Conservation (phyloP, 2,329 filamentous ascomycete genomes). For the Ascochyta fabae region DNA sequence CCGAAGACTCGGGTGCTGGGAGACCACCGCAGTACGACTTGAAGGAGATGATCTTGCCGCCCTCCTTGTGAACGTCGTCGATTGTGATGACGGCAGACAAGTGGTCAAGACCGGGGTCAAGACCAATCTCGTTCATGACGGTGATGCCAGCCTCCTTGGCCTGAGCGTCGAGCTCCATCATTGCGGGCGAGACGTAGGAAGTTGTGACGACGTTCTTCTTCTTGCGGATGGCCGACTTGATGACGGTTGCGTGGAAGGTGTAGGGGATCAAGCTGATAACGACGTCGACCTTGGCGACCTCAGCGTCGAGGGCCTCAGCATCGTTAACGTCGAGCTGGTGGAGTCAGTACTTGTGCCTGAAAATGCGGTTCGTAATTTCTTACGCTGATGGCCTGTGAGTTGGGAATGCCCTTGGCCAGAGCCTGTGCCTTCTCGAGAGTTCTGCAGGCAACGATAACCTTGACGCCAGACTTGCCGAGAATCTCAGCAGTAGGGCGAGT, state of each 20-base stretch:
- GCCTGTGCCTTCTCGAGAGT: slow-evolving; percentile 78
- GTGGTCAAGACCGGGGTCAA: slow-evolving; percentile 75
- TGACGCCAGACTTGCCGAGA: slow-evolving; percentile 62
- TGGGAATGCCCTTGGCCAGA: slow-evolving; percentile 72
- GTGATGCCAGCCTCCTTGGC: slow-evolving; percentile 92
- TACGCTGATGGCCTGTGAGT: slow-evolving; percentile 70
- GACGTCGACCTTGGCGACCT: slow-evolving; percentile 79
- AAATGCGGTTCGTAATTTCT: background rate
- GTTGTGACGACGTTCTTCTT: slow-evolving; percentile 98
- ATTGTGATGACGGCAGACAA: slow-evolving; percentile 87
- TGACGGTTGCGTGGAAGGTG: slow-evolving; percentile 68
- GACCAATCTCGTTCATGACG: slow-evolving; percentile 82
- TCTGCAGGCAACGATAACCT: slow-evolving; percentile 75
- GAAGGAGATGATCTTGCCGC: slow-evolving; percentile 85
- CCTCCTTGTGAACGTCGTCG: slow-evolving; percentile 81
- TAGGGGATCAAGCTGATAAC: slow-evolving; percentile 83
- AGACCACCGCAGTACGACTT: slow-evolving; percentile 72
- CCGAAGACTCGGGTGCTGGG: slow-evolving; percentile 70
- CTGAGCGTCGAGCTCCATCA: slow-evolving; percentile 83
- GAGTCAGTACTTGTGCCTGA: slow-evolving; percentile 18
- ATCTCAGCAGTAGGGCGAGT: slow-evolving; percentile 66
- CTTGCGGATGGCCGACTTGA: slow-evolving; percentile 88
- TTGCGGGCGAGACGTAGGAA: slow-evolving; percentile 88
- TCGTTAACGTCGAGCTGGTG: slow-evolving; percentile 80
- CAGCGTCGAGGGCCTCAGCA: slow-evolving; percentile 76